A percentile compares a stretch with the other conserved stretches of the same genome.
Conservation (phyloP, 805 yeast species). For the Yarrowia bubula region DNA sequence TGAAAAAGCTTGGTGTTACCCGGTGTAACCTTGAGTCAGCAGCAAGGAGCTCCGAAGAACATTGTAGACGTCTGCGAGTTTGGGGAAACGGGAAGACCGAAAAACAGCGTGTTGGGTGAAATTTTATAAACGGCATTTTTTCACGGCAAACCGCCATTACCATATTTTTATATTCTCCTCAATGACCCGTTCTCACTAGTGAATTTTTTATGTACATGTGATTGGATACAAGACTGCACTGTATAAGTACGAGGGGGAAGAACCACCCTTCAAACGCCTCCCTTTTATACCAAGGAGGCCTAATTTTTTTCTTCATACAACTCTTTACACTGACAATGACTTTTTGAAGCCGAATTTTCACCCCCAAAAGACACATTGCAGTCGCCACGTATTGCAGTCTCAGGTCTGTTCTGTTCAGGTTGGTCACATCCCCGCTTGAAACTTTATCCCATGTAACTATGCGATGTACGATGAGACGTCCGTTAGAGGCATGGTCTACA, state of each 20-base stretch:
- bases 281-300: too few relatives aligned
- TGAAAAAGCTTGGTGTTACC: slow-evolving; percentile 19
- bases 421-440: slow-evolving; percentile 16
- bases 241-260: background rate
- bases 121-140: background rate
- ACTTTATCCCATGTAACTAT: slow-evolving; percentile 7
- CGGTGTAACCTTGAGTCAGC: slow-evolving; percentile 21
- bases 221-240: background rate
- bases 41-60: slow-evolving; percentile 6
- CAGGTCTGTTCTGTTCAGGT: background rate
- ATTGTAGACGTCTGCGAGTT: slow-evolving; percentile 11
- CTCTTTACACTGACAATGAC: too few relatives aligned
- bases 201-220: background rate
- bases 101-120: too few relatives aligned
- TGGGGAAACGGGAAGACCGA: too few relatives aligned
- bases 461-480: slow-evolving; percentile 22
- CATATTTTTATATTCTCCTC: background rate
- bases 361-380: too few relatives aligned
- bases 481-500: background rate
- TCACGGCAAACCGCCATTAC: background rate
- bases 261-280: background rate
- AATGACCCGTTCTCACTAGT: background rate
- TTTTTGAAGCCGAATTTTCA: too few relatives aligned
- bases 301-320: too few relatives aligned
- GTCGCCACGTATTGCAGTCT: slow-evolving; percentile 5